Evolutionary conservation across 2,329 filamentous ascomycete species (phyloP).

Genomic region (Trichoderma simmonsii): DNA sequence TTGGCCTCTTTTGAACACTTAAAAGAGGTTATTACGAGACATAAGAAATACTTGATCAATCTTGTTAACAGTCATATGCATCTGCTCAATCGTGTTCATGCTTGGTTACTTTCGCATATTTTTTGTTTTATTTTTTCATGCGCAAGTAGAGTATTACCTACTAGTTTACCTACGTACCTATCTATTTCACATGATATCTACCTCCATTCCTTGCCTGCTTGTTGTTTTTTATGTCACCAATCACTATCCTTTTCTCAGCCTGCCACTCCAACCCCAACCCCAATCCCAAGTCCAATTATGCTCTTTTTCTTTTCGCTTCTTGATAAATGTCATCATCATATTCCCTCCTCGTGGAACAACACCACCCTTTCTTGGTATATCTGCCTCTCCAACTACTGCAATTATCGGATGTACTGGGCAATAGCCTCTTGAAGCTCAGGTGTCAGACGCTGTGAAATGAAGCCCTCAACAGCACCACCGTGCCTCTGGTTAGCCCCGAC

Average conservation of each 20-base stretch:
- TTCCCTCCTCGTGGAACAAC: background rate
- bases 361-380: background rate
- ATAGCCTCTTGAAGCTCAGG: slow-evolving; percentile 56
- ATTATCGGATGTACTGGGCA: slow-evolving; percentile 48
- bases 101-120: background rate
- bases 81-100: background rate
- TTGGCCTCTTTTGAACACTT: background rate
- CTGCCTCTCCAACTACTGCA: background rate
- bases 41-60: background rate
- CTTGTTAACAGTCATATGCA: background rate
- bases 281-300: background rate
- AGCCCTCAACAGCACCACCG: slow-evolving; percentile 65
- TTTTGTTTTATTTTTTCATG: background rate
- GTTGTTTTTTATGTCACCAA: background rate
- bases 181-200: slow-evolving; percentile 8
- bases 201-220: background rate
- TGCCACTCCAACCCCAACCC: background rate
- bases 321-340: background rate
- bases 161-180: background rate
- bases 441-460: slow-evolving; percentile 68
- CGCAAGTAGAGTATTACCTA: background rate
- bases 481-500: slow-evolving; percentile 73
- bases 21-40: background rate
- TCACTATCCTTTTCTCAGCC: background rate
- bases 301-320: background rate